Evolutionary conservation across 257 asterid genomes (phyloP), one percentile per base, ranked within the genome.

Genomic region (Salvia splendens): DNA sequence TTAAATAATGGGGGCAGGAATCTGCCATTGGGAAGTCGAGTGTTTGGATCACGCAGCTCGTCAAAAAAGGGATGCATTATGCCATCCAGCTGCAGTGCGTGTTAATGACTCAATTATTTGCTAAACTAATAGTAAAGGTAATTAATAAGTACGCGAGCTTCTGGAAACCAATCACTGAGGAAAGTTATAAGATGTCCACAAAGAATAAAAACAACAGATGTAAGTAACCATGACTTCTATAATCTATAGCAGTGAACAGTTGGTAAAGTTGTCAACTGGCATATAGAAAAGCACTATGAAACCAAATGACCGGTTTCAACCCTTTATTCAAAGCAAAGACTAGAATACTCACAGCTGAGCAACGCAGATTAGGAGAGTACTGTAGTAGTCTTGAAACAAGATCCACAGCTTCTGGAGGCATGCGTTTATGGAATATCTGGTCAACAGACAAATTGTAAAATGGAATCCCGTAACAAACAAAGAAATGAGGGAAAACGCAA

Each of bases 341-440:
- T 17, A 47, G 66, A 41, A 67, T 69, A 82, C 95, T 89, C 76
- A 89, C 95, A 78, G 97, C 88, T 33, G 88, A 78, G 81, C 84
- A 79, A 28, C 95, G 89, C 28, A 89, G 82, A 81, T 79, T 75
- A 49, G 97, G 97, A 50, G 97, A 89, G 78, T 87, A 89, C 55
- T 89, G 97, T 6, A 89, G 89, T 69, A 89, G 83, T 58, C 93
- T 81, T 67, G 95, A 89, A 61, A 86, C 93, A 51, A 89, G 85
- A 76, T 89, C 95, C 60, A 85, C 96, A 68, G 87, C 95, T 83
- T 89, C 96, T 3, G 86, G 86, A 32, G 95, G 93, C 84, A 82
- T 81, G 78, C 89, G 88, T 80, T 86, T 84, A 68, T 84, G 84
- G 77, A 89, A 89, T 81, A 87, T 84, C 95, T 89, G 80, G 63